Conservation (phyloP, 177 flowering plant species). For the Vitis hybrid region DNA sequence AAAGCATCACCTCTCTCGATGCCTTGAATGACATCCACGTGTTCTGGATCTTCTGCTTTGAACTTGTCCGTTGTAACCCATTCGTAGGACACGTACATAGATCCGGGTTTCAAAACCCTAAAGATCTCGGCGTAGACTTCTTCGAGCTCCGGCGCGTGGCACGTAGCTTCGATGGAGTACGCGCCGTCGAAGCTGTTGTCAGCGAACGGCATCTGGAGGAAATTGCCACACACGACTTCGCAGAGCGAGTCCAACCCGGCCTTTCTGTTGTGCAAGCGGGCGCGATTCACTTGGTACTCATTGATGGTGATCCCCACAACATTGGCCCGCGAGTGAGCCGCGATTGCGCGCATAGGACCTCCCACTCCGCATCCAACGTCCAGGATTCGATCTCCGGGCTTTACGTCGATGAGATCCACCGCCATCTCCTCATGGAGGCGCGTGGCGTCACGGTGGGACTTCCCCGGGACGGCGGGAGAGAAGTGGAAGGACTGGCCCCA, state of each 20-base stretch:
- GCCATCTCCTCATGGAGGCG: slow-evolving; percentile 81
- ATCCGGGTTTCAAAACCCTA: slow-evolving; percentile 82
- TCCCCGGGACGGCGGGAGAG: slow-evolving; percentile 71
- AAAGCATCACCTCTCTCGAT: slow-evolving; percentile 89
- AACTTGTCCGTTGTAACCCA: slow-evolving; percentile 84
- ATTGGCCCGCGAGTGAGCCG: slow-evolving; percentile 64
- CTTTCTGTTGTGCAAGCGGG: slow-evolving; percentile 69
- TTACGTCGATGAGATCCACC: slow-evolving; percentile 63
- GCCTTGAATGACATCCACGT: slow-evolving; percentile 74
- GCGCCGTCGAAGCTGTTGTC: slow-evolving; percentile 78
- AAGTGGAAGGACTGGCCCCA: slow-evolving; percentile 98
- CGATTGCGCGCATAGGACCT: slow-evolving; percentile 93
- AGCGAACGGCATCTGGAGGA: slow-evolving; percentile 72
- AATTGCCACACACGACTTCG: slow-evolving; percentile 87
- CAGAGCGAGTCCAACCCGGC: slow-evolving; percentile 73
- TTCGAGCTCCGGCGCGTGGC: slow-evolving; percentile 87
- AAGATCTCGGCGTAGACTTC: slow-evolving; percentile 83
- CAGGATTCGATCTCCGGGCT: slow-evolving; percentile 52
- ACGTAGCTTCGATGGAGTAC: slow-evolving; percentile 89
- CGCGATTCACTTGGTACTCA: slow-evolving; percentile 85
- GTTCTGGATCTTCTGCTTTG: slow-evolving; percentile 48
- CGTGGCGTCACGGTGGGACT: slow-evolving; percentile 79
- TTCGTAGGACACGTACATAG: slow-evolving; percentile 79
- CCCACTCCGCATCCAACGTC: slow-evolving; percentile 97
- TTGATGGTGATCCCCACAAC: slow-evolving; percentile 92